Conservation (phyloP, 2,329 filamentous ascomycete species). For the Colletotrichum sp. region DNA sequence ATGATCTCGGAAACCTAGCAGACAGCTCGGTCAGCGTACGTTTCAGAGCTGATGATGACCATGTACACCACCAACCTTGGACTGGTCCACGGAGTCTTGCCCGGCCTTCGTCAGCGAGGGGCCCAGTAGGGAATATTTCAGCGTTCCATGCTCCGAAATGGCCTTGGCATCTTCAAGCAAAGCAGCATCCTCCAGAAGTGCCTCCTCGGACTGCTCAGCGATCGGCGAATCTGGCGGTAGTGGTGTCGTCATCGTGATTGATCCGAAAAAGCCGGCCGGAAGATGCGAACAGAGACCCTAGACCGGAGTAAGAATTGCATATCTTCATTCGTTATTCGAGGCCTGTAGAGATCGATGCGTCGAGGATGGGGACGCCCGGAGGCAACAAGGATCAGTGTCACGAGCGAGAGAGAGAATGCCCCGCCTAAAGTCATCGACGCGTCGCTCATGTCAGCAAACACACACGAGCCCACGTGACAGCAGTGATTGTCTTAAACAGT, state of each 20-base stretch:
- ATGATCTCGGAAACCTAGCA: constrained; percentile 90
- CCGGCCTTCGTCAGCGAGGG: constrained; percentile 93
- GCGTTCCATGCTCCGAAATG: constrained; percentile 52
- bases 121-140: constrained; percentile 90
- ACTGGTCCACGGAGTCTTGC: constrained; percentile 91
- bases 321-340: background rate
- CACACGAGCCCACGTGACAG: background rate
- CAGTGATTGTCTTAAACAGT: background rate
- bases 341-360: background rate
- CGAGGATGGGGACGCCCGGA: background rate
- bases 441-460: background rate
- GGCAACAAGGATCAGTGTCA: background rate
- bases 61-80: constrained; percentile 59
- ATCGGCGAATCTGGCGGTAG: background rate
- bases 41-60: background rate
- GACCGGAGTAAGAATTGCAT: background rate
- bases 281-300: background rate
- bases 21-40: background rate
- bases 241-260: constrained; percentile 19
- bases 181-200: background rate
- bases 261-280: background rate
- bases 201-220: background rate
- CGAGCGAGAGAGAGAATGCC: background rate
- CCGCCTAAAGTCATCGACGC: background rate
- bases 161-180: background rate